phyloP scores from a whole-genome alignment of 2,329 filamentous ascomycete species.

The Penicillium sp. region DNA sequence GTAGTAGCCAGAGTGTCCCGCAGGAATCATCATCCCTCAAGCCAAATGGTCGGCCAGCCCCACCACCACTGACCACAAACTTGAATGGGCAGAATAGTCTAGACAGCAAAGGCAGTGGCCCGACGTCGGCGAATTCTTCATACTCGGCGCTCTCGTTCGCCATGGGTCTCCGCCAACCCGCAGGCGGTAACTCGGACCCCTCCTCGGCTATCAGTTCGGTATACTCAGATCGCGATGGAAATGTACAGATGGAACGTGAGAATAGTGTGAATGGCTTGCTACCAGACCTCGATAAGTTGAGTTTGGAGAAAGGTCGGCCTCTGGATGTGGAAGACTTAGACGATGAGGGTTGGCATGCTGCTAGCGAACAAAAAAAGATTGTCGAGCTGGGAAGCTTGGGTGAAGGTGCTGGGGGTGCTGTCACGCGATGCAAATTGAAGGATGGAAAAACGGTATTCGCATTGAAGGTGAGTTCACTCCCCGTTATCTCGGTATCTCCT shows the following conservation, averaged over 20 bases:
- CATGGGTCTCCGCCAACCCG: slow-evolving; percentile 66
- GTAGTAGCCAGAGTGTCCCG: slow-evolving; percentile 68
- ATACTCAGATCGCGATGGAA: slow-evolving; percentile 78
- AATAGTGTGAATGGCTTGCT: slow-evolving; percentile 76
- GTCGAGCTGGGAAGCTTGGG: slow-evolving; percentile 86
- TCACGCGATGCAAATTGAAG: slow-evolving; percentile 86
- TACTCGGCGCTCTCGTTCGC: slow-evolving; percentile 84
- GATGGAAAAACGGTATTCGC: slow-evolving; percentile 94
- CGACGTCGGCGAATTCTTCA: slow-evolving; percentile 83
- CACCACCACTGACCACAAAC: slow-evolving; percentile 66
- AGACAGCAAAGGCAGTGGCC: slow-evolving; percentile 76
- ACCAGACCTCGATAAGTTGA: slow-evolving; percentile 77
- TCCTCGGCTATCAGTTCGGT: slow-evolving; percentile 85
- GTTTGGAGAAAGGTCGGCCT: slow-evolving; percentile 77
- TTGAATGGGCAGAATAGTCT: slow-evolving; percentile 78
- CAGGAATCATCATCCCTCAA: slow-evolving; percentile 68
- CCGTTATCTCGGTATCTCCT: neutral
- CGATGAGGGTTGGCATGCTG: slow-evolving; percentile 92
- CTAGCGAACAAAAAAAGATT: slow-evolving; percentile 85
- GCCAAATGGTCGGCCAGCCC: slow-evolving; percentile 56
- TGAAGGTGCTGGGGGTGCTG: slow-evolving; percentile 93
- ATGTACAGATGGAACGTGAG: slow-evolving; percentile 78
- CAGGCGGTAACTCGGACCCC: slow-evolving; percentile 74
- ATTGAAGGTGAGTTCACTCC: slow-evolving; percentile 70
- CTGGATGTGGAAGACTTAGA: slow-evolving; percentile 93